Percentiles rank a stretch among this genome's conserved stretches.
These are phyloP conservation scores for Cyberlindnera mississippiensis DNA, from an alignment of 805 yeast species.

Conservation along the genomic window DNA sequence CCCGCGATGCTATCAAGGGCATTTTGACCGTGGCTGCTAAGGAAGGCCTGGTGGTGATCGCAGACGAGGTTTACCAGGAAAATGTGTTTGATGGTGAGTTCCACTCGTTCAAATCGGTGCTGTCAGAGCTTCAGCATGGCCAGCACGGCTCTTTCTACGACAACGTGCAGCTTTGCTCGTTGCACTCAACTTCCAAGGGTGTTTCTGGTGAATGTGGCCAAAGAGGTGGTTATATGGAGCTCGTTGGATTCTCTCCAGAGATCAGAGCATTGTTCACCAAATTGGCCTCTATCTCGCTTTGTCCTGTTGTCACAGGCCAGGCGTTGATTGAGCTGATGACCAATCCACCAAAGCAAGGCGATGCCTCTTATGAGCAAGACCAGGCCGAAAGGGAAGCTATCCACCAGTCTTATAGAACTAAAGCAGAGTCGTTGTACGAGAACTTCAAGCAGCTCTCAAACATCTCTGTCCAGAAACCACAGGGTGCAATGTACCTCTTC, in stretches of 20 bases:
- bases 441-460: slow-evolving; percentile 80
- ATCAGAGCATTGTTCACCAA: slow-evolving; percentile 71
- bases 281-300: slow-evolving; percentile 84
- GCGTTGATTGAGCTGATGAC: slow-evolving; percentile 90
- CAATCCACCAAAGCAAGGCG: slow-evolving; percentile 82
- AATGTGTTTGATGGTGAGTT: slow-evolving; percentile 82
- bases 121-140: slow-evolving; percentile 56
- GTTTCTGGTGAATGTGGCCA: slow-evolving; percentile 99
- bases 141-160: slow-evolving; percentile 48
- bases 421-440: slow-evolving; percentile 61
- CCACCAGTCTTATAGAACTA: slow-evolving; percentile 53
- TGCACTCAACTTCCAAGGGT: slow-evolving; percentile 98
- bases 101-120: slow-evolving; percentile 76
- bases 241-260: slow-evolving; percentile 72
- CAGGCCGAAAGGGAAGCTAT: slow-evolving; percentile 57
- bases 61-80: slow-evolving; percentile 98
- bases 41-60: slow-evolving; percentile 79
- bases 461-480: slow-evolving; percentile 80
- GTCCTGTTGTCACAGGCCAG: slow-evolving; percentile 96
- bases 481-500: slow-evolving; percentile 97
- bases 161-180: slow-evolving; percentile 82
- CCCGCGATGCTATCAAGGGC: slow-evolving; percentile 60
- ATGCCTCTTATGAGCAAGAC: slow-evolving; percentile 67
- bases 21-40: slow-evolving; percentile 79
- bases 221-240: slow-evolving; percentile 98